A percentile compares a stretch with the other conserved stretches of the same genome.
Conservation (phyloP, 139 green algal species). For the Picochlorum sp. region DNA sequence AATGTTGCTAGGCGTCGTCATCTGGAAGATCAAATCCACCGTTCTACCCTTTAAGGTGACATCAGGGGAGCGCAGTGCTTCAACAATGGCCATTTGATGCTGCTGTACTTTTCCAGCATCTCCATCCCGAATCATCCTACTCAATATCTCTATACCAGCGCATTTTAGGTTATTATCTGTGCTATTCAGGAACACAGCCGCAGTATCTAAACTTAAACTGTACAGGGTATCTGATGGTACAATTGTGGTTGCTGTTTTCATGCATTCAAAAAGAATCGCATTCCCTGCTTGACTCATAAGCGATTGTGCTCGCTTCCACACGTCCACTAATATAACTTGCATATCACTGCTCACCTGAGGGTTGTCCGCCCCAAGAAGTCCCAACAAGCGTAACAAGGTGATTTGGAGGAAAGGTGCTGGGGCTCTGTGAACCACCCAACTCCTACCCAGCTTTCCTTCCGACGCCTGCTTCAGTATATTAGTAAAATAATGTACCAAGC, state of each 20-base stretch:
- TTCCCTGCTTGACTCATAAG: constrained; percentile 67
- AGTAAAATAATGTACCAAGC: constrained; percentile 83
- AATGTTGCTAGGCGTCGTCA: constrained; percentile 91
- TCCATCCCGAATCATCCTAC: constrained; percentile 58
- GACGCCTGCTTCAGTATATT: constrained; percentile 92
- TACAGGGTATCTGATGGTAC: constrained; percentile 78
- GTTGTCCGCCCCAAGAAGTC: constrained; percentile 68
- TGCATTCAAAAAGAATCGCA: constrained; percentile 87
- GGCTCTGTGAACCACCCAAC: constrained; percentile 90
- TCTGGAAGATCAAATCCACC: constrained; percentile 90
- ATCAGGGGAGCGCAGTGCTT: constrained; percentile 93
- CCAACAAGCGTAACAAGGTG: constrained; percentile 86
- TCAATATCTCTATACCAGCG: constrained; percentile 76
- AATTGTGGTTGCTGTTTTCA: constrained; percentile 81
- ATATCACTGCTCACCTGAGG: constrained; percentile 66
- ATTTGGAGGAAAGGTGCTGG: constrained; percentile 98
- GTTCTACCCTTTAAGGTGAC: constrained; percentile 92
- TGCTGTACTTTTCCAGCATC: constrained; percentile 48
- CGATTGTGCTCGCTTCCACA: constrained; percentile 32
- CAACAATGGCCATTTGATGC: constrained; percentile 91
- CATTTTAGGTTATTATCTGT: constrained; percentile 77
- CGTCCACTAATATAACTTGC: constrained; percentile 67
- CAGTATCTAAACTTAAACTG: constrained; percentile 53
- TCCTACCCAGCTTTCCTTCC: constrained; percentile 81
- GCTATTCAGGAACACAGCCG: constrained; percentile 67